These are phyloP conservation scores for Camelina laxa DNA, from an alignment of 345 rosid genomes.

Conservation along the genomic window DNA sequence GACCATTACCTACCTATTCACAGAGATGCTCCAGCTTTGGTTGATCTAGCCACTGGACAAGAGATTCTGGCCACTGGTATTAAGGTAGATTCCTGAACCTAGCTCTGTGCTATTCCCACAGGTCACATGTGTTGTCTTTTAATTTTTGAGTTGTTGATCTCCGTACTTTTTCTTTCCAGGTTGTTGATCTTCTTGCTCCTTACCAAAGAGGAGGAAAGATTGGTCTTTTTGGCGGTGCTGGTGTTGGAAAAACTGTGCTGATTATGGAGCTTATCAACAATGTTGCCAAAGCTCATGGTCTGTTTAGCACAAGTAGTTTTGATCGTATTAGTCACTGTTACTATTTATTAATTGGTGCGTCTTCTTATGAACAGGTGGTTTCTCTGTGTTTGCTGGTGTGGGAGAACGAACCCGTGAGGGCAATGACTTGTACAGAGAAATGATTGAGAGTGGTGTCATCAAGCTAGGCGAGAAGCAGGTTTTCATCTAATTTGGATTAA, in stretches of 20 bases:
- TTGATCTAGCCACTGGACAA: constrained; percentile 94
- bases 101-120: not conserved
- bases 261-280: constrained; percentile 99
- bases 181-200: constrained; percentile 97
- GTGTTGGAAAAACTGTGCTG: constrained; percentile 97
- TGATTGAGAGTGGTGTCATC: constrained; percentile 99
- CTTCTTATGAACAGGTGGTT: constrained; percentile 73
- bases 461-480: constrained; percentile 99
- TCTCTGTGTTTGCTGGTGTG: constrained; percentile 99
- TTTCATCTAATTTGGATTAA: not conserved
- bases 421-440: constrained; percentile 97
- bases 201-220: constrained; percentile 99
- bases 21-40: constrained; percentile 94
- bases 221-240: constrained; percentile 99
- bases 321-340: not conserved
- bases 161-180: constrained; percentile 44
- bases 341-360: not conserved
- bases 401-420: constrained; percentile 99
- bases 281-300: constrained; percentile 97
- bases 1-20: constrained; percentile 92
- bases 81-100: constrained; percentile 46
- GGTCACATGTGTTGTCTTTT: not conserved
- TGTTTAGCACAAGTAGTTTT: not conserved
- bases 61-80: constrained; percentile 97
- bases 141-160: not conserved